Evolutionary conservation across 805 yeast species (phyloP), one percentile per base, ranked within the genome.

Genomic region (Komagataella kurtzmanii): DNA sequence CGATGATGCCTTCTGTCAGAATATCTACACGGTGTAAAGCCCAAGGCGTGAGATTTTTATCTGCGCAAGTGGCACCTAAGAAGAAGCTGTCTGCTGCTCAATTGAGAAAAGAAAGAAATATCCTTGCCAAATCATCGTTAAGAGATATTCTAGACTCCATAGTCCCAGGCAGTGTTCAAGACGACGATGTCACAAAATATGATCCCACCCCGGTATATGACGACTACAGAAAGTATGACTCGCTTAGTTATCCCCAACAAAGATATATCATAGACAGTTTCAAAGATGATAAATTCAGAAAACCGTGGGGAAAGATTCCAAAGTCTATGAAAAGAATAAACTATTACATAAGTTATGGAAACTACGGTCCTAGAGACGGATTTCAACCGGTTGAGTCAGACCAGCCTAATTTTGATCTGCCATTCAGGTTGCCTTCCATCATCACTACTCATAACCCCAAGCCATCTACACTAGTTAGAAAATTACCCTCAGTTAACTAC

Each of bases 311-410:
- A 2, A 64, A 68, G 45, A 56, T 83, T 47, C 69, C 77, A 3
- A 54, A 54, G 10, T 72, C 75, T 50, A 74, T 74, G 50, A 83
- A 83, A 59, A 69, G 75, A 54, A 68, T 83, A 55, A 73, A 79
- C 7, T 83, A 79, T 61, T 81, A 74, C 66, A 72, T 82, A 30
- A 73, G 82, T 0, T 85, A 80, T 63, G 90, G 90, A 2, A 71
- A 82, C 49, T 78, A 85, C 74, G 93, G 89, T 0, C 82, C 80
- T 1, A 71, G 95, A 55, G 80, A 76, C 49, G 76, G 76, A 18
- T 74, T 83, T 52, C 65, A 65, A 17, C 65, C 66, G 49, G 71
- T 70, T 55, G 71, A 78, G 69, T 70, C 67, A 52, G 62, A 70
- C n/a, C 55, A 59, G 3, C 62, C 71, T 6, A 89, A 87, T 1